Evolutionary conservation across 106 monocot genomes (phyloP).

Genomic region (Acorus calamus): DNA sequence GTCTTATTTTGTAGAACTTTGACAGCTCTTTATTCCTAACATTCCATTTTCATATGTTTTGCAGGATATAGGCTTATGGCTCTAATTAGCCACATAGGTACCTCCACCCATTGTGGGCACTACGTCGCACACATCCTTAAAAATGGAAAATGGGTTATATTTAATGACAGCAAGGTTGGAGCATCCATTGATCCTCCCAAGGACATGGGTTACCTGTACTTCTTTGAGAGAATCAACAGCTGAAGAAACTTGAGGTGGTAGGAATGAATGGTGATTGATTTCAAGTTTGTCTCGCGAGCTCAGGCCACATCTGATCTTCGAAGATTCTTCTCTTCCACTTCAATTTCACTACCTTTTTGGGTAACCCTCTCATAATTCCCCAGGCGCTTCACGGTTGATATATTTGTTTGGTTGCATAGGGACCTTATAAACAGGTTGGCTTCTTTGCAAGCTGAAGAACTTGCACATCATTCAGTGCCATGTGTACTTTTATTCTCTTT

Average conservation of each 20-base stretch:
- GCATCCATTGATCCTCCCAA: constrained; percentile 73
- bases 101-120: constrained; percentile 90
- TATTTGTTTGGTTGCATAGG: too few species aligned
- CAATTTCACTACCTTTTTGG: too few species aligned
- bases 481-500: too few species aligned
- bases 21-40: background rate
- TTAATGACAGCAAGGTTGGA: constrained; percentile 83
- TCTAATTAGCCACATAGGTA: constrained; percentile 88
- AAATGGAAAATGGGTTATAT: constrained; percentile 83
- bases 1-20: background rate
- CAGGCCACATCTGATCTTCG: too few species aligned
- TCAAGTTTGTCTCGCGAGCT: too few species aligned
- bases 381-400: too few species aligned
- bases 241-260: constrained; percentile 1
- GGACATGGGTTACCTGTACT: constrained; percentile 91
- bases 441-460: too few species aligned
- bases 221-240: constrained; percentile 51
- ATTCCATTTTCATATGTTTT: background rate
- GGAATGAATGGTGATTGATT: too few species aligned
- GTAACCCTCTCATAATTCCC: too few species aligned
- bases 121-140: constrained; percentile 85
- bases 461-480: too few species aligned
- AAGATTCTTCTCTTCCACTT: too few species aligned
- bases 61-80: constrained; percentile 81
- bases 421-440: too few species aligned